phyloP scores from a whole-genome alignment of 768 basidiomycete genomes.

The Exidia glandulosa region DNA sequence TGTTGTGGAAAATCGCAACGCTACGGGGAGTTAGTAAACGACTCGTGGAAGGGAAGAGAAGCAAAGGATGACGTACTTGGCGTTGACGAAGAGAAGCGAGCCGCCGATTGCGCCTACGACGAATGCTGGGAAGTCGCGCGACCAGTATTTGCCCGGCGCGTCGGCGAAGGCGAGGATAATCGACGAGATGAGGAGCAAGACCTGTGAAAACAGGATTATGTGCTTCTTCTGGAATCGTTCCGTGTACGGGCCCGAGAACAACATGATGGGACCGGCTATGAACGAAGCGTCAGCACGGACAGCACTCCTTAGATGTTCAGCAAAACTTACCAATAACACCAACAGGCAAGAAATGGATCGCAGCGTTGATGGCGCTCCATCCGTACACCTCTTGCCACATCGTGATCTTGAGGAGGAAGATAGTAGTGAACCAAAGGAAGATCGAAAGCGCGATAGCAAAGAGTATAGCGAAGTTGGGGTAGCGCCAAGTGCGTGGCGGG shows the following conservation, averaged over 20 bases:
- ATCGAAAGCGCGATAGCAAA: slow-evolving; percentile 27
- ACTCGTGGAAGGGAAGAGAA: not conserved
- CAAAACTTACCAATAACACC: not conserved
- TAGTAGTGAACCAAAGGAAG: slow-evolving; percentile 31
- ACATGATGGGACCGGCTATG: not conserved
- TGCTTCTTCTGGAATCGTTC: slow-evolving; percentile 21
- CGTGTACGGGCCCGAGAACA: not conserved
- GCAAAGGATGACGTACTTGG: slow-evolving; percentile 40
- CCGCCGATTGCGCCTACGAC: slow-evolving; percentile 36
- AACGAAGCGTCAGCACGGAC: too few relatives aligned
- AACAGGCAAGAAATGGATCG: slow-evolving; percentile 16
- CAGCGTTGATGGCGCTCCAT: slow-evolving; percentile 31
- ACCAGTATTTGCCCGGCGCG: slow-evolving; percentile 33
- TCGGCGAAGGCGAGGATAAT: slow-evolving; percentile 32
- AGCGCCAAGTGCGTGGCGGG: slow-evolving; percentile 33
- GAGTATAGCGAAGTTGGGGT: slow-evolving; percentile 30
- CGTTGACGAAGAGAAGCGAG: slow-evolving; percentile 35
- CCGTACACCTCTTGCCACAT: slow-evolving; percentile 32
- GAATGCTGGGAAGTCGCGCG: slow-evolving; percentile 38
- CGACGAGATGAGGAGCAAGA: slow-evolving; percentile 27
- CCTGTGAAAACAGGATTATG: slow-evolving; percentile 33
- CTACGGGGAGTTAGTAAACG: slow-evolving; percentile 13
- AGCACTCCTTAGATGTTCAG: too few relatives aligned
- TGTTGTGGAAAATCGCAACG: slow-evolving; percentile 40
- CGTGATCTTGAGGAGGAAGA: slow-evolving; percentile 24